Conservation (phyloP, 129 eudicot genomes). For the Logfia minima region DNA sequence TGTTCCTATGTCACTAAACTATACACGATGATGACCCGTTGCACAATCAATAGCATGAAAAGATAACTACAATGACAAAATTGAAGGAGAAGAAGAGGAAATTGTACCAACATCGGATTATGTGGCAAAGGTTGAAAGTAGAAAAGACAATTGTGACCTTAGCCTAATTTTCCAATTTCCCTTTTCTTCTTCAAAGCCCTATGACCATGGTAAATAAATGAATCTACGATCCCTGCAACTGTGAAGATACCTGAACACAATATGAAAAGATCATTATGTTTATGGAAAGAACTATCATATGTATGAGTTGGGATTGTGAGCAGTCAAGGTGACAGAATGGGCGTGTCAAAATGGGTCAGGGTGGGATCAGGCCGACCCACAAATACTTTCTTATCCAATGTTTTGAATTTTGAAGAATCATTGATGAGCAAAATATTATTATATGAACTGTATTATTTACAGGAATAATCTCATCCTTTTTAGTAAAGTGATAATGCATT, state of each 20-base stretch:
- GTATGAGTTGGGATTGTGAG: background rate
- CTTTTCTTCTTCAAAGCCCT: conserved; percentile 73
- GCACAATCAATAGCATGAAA: background rate
- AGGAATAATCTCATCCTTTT: background rate
- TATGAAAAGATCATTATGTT: conserved; percentile 4
- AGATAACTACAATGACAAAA: conserved; percentile 26
- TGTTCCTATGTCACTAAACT: conserved; percentile 33
- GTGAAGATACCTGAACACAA: conserved; percentile 64
- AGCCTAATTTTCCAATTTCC: conserved; percentile 66
- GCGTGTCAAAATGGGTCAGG: background rate
- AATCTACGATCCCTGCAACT: conserved; percentile 82
- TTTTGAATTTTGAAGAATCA: background rate
- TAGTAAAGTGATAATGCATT: background rate
- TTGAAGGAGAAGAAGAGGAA: background rate
- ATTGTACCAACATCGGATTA: background rate
- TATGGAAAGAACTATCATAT: background rate
- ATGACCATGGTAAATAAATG: conserved; percentile 81
- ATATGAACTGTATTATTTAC: background rate
- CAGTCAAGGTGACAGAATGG: background rate
- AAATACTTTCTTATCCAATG: background rate
- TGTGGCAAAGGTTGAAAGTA: conserved; percentile 2
- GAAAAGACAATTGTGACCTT: conserved; percentile 10
- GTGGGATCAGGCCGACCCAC: too few relatives aligned
- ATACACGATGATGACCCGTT: conserved; percentile 22
- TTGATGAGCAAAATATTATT: background rate